Base-by-base conservation (phyloP, 495 filamentous ascomycete genomes). In the Rhizodiscina lignyota region DNA sequence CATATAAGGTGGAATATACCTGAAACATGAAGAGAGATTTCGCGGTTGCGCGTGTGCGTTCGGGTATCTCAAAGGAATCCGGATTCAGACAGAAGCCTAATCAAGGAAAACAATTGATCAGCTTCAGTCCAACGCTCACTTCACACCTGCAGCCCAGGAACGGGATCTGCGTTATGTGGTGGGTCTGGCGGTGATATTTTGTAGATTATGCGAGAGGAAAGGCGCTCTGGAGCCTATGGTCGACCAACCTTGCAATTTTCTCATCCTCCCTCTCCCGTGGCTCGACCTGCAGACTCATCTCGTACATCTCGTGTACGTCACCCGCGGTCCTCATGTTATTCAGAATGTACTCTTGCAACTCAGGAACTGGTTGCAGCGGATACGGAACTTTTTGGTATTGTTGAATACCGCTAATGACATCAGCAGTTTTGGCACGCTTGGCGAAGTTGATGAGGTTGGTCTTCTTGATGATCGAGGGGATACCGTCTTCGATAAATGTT, bases 301-400 rank as follows among this genome's bases (percentile, higher is more conserved):
- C 83, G 59, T 94, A 97, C 91, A 96, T 94, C 64, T 96, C 85
- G 56, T 94, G 85, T 40, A 97, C 87, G 52, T 96, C 91, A 29
- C 81, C 79, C 1, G 89, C 89, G 6, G 72, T 72, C 60, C 87
- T 77, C 72, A 97, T 87, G 54, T 93, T 94, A 49, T 74, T 81
- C 39, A 94, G 64, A 38, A 97, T 94, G 60, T 94, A 96, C 44
- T 96, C 86, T 55, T 96, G 91, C 45, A 97, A 68, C 54, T 96
- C 89, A 12, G 73, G 68, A 5, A 97, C 85, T 0, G 85, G 68
- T 53, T 84, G 77, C 26, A 97, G 65, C 4, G 82, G 75, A 49
- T 97, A 97, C 18, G 84, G 84, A 13, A 89, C 81, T 45, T 92
- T 94, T 53, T 97, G 91, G 51, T 94, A 96, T 54, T 94, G 84